Conservation (phyloP, 73 alveolate species). For the Breviolum minutum region DNA sequence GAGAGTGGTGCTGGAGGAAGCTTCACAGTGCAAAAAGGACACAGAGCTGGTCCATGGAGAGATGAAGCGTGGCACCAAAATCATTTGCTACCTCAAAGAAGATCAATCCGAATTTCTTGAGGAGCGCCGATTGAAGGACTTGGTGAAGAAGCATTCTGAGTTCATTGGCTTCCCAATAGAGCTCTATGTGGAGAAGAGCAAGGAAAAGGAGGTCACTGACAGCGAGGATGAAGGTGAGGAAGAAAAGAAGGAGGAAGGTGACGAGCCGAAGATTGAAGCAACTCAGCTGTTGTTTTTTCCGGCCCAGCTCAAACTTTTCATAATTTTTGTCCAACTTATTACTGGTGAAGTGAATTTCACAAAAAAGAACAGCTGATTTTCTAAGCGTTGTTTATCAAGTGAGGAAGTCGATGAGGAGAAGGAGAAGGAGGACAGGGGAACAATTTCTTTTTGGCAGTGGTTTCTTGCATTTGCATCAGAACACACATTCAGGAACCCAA, state of each 20-base stretch:
- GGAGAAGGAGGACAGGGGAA: not conserved
- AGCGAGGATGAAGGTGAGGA: slow-evolving; percentile 97
- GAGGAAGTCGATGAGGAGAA: slow-evolving; percentile 7
- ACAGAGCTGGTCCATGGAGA: slow-evolving; percentile 98
- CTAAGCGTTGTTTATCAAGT: no score
- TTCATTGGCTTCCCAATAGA: slow-evolving; percentile 98
- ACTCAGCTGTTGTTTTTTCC: no score
- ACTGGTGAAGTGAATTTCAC: no score
- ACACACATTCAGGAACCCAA: no score
- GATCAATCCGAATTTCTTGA: slow-evolving; percentile 99
- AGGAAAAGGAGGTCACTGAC: slow-evolving; percentile 97
- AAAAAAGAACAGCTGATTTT: no score
- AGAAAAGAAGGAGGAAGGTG: slow-evolving; percentile 96
- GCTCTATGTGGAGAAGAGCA: slow-evolving; percentile 96
- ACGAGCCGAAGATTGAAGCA: slow-evolving; percentile 94
- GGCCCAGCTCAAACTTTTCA: no score
- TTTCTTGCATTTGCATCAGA: no score
- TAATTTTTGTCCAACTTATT: no score
- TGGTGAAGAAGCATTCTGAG: slow-evolving; percentile 98
- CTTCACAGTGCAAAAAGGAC: slow-evolving; percentile 99
- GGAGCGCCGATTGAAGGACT: slow-evolving; percentile 98
- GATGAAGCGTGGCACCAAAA: slow-evolving; percentile 97
- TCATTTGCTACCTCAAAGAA: slow-evolving; percentile 99
- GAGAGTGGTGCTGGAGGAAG: slow-evolving; percentile 99
- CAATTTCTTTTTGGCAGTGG: no score